phyloP scores from a whole-genome alignment of 2,329 filamentous ascomycete species.

The Dothideomycetes sp. region DNA sequence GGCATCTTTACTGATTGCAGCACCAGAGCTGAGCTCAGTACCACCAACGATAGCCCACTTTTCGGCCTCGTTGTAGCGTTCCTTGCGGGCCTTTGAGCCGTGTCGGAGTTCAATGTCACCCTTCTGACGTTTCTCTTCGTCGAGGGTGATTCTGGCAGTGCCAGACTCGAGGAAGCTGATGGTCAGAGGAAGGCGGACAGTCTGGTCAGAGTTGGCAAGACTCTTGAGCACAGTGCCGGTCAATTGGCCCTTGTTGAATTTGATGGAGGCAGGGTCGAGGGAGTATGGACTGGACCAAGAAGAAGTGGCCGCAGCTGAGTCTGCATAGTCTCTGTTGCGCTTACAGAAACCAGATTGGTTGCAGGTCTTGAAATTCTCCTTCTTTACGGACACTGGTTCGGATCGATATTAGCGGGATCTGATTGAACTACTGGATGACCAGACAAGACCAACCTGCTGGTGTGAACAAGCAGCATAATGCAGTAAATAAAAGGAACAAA shows the following conservation, averaged over 20 bases:
- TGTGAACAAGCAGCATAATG: slow-evolving; percentile 49
- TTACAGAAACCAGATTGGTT: slow-evolving; percentile 94
- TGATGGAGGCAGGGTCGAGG: slow-evolving; percentile 59
- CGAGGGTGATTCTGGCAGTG: slow-evolving; percentile 73
- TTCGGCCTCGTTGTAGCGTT: slow-evolving; percentile 86
- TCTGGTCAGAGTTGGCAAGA: slow-evolving; percentile 52
- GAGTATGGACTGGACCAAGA: slow-evolving; percentile 74
- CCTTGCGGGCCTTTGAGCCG: slow-evolving; percentile 73
- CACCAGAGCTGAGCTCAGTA: slow-evolving; percentile 58
- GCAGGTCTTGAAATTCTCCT: slow-evolving; percentile 96
- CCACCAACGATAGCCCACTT: slow-evolving; percentile 81
- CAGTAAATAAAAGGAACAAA: slow-evolving; percentile 47
- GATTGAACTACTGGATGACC: neutral
- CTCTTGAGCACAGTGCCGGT: slow-evolving; percentile 75
- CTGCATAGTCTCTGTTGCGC: slow-evolving; percentile 82
- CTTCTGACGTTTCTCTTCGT: slow-evolving; percentile 83
- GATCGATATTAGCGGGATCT: neutral
- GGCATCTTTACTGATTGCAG: slow-evolving; percentile 55
- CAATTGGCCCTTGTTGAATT: slow-evolving; percentile 69
- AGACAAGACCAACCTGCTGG: slow-evolving; percentile 47
- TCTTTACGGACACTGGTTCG: slow-evolving; percentile 69
- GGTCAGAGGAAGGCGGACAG: slow-evolving; percentile 68
- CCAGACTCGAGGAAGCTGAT: slow-evolving; percentile 86
- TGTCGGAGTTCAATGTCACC: slow-evolving; percentile 82
- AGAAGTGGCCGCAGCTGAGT: slow-evolving; percentile 51